Evolutionary conservation across 2,329 filamentous ascomycete species (phyloP), one percentile per base, ranked within the genome.

Genomic region (Fusarium verrucosum): DNA sequence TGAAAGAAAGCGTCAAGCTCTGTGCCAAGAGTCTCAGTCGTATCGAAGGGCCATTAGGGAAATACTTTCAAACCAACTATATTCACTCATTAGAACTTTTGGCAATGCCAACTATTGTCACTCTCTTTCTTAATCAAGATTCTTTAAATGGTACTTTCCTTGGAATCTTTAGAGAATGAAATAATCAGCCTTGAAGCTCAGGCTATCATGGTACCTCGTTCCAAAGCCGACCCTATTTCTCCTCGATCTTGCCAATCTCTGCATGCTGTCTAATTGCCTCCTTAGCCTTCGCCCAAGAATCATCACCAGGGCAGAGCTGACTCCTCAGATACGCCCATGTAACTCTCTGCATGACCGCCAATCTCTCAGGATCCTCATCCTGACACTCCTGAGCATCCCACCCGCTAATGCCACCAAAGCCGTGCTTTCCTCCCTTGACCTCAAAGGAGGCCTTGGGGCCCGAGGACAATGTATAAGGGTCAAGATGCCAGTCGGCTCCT

Each of bases 331-430:
- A 73, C 0, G 72, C 62, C 70, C 58, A 72, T 1, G 65, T 70
- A 6, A 71, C 57, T 16, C 68, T 64, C 42, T 73, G 68, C 22
- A 70, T 63, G 0, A 58, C 40, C 0, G 61, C 68, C 28, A 73
- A 44, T 7, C 71, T 55, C 54, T 73, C 69, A 1, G 64, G 38
- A 13, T 58, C 62, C 25, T 73, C 71, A 8, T 73, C 70, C 14
- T 62, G 52, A 7, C 62, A 68, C 38, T 73, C 71, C 7, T 56
- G 40, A 1, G 71, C 70, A 19, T 73, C 66, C 71, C 71, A 73
- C 3, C 68, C 66, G 13, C 65, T 67, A 0, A 73, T 62, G 1
- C 72, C 72, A 3, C 72, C 72, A 23, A 73, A 72, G 0, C 68
- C 68, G 23, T 73, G 72, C 9, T 64, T 57, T 10, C 72, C 71